Base-by-base conservation (phyloP, 352 stramenopile species). In the Globisporangium abappressorium region DNA sequence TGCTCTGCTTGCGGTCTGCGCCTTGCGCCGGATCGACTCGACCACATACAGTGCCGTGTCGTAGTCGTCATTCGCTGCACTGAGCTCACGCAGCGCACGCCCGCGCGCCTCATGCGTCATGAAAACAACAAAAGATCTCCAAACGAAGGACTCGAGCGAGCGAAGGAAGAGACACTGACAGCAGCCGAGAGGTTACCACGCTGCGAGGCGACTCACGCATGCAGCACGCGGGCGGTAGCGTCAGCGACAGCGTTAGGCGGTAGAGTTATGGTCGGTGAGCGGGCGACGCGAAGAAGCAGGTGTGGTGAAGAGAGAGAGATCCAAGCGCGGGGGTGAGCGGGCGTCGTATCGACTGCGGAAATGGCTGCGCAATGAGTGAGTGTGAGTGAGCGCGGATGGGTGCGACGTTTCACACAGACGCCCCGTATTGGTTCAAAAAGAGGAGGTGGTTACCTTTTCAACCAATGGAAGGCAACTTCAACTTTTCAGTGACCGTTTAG, bases 21-120 rank as follows among this genome's bases (percentile, higher is more conserved):
- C 59, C 41, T 66, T 70, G 34, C 65, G 65, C 34, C 59, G 65
- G n/a, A 70, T 70, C 28, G 59, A 70, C 53, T 66, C 65, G 57
- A 66, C 65, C 9, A 66, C 62, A 24, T 70, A 49, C 65, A 66
- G 47, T 24, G 65, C 65, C 34, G 65, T 70, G 49, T 70, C 65
- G 24, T 70, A 70, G 59, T 70, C 59, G 26, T 62, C 41, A 12
- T 20, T 61, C 33, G 30, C 56, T 22, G 12, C 33, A 22, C 26
- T 14, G 56, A 61, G 38, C 22, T 62, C 34, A 7, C 33, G 46
- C 22, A 26, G n/a, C 11, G 14, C 11, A 15, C 57, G 33, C 57
- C n/a, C 12, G 22, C 22, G 55, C 30, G 30, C 20, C 20, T 69
- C 33, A 20, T 64, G 56, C 64, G 56, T 18, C 64, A 69, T 69